Percentiles rank a stretch among this genome's conserved stretches.
These are phyloP conservation scores for Gastrolobium bilobum DNA, from an alignment of 306 rosid species.

Conservation along the genomic window DNA sequence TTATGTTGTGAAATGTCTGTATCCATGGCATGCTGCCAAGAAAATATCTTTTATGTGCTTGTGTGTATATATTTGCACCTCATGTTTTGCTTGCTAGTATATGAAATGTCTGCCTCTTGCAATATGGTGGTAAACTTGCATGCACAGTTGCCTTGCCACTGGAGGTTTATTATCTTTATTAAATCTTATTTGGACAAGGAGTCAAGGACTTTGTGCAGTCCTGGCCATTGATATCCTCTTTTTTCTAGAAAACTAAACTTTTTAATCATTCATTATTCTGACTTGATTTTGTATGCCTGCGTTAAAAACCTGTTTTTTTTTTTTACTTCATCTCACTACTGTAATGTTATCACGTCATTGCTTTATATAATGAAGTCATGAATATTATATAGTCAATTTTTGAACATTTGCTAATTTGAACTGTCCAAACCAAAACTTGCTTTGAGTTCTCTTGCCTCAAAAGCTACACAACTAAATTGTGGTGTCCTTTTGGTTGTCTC, in stretches of 20 bases:
- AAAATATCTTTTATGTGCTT: slow-evolving; percentile 4
- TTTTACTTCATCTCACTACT: neutral
- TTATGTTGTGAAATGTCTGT: slow-evolving; percentile 6
- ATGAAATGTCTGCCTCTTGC: slow-evolving; percentile 22
- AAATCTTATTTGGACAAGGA: slow-evolving; percentile 4
- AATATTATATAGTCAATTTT: slow-evolving; percentile 1
- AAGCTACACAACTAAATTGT: neutral
- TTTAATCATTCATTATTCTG: slow-evolving; percentile 2
- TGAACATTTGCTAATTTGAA: slow-evolving; percentile 25
- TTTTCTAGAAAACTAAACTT: slow-evolving; percentile 4
- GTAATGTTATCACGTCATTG: slow-evolving; percentile 2
- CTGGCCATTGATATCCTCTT: slow-evolving; percentile 14
- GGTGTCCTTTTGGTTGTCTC: slow-evolving; percentile 6
- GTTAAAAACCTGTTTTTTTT: slow-evolving; percentile 12
- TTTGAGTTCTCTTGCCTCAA: neutral
- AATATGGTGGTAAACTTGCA: slow-evolving; percentile 13
- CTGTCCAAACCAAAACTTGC: slow-evolving; percentile 7
- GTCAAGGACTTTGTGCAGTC: neutral
- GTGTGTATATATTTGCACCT: slow-evolving; percentile 11
- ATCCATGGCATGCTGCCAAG: neutral
- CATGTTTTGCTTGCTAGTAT: slow-evolving; percentile 22
- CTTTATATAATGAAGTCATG: slow-evolving; percentile 17
- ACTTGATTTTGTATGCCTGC: slow-evolving; percentile 20
- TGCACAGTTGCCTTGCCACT: slow-evolving; percentile 10
- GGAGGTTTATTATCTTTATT: slow-evolving; percentile 22